Percentiles rank a stretch among this genome's conserved stretches.
Conservation (phyloP, 257 asterid species). For the Penstemon eatonii region DNA sequence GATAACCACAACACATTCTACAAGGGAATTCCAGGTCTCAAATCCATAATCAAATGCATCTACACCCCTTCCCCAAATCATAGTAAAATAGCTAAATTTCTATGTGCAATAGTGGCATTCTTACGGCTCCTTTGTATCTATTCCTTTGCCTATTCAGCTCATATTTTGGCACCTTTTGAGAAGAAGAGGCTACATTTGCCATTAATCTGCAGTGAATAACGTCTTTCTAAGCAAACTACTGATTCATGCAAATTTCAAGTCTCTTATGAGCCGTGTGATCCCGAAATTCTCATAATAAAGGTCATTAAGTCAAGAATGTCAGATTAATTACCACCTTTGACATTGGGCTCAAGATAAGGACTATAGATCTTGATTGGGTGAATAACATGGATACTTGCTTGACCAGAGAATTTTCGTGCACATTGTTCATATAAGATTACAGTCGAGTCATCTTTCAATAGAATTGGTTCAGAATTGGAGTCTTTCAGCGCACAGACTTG, state of each 20-base stretch:
- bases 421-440: not conserved
- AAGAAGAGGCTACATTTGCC: slow-evolving; percentile 5
- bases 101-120: not conserved
- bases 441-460: slow-evolving; percentile 28
- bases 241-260: slow-evolving; percentile 1
- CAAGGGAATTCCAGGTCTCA: slow-evolving; percentile 1
- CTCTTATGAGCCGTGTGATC: not conserved
- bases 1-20: not conserved
- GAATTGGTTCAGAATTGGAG: slow-evolving; percentile 34
- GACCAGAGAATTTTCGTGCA: not conserved
- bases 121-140: slow-evolving; percentile 7
- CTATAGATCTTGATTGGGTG: not conserved
- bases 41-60: not conserved
- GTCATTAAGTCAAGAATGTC: not conserved
- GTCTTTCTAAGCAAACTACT: slow-evolving; percentile 4
- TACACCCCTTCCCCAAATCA: slow-evolving; percentile 9
- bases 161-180: not conserved
- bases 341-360: slow-evolving; percentile 7
- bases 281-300: not conserved
- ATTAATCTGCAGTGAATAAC: not conserved
- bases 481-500: slow-evolving; percentile 50
- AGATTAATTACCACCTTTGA: slow-evolving; percentile 1
- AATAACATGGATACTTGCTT: not conserved
- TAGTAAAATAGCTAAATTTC: slow-evolving; percentile 4
- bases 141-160: not conserved